phyloP scores from a whole-genome alignment of 2,329 filamentous ascomycete genomes.

The Alternaria triticimaculans region DNA sequence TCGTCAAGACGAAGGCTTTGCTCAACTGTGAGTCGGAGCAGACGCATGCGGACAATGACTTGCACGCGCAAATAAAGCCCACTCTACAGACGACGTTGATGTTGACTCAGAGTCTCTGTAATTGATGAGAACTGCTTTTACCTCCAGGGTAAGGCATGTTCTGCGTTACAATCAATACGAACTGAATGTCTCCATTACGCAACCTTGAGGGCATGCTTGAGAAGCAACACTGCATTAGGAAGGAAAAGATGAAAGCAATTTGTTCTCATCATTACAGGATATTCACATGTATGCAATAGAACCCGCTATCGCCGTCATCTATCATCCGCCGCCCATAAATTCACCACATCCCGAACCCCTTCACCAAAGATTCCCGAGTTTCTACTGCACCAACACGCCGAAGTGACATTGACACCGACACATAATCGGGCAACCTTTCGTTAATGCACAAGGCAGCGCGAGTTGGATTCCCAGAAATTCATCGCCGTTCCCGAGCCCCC shows the following conservation, averaged over 20 bases:
- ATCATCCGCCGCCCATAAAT: background rate
- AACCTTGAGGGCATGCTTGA: background rate
- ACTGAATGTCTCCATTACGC: background rate
- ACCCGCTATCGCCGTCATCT: background rate
- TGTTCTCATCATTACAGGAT: background rate
- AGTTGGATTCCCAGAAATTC: constrained; percentile 15
- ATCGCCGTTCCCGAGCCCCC: constrained; percentile 18
- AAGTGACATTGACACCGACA: constrained; percentile 16
- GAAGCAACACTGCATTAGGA: background rate
- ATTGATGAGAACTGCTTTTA: background rate
- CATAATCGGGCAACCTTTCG: constrained; percentile 13
- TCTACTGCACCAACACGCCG: constrained; percentile 22
- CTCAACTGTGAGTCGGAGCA: background rate
- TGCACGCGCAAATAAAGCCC: background rate
- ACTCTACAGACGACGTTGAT: background rate
- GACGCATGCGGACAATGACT: background rate
- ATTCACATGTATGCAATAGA: background rate
- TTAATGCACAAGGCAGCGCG: constrained; percentile 18
- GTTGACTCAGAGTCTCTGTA: background rate
- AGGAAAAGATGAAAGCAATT: background rate
- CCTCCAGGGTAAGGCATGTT: background rate
- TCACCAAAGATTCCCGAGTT: constrained; percentile 16
- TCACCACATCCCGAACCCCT: background rate
- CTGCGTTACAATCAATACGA: background rate
- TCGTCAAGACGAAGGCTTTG: background rate